Evolutionary conservation across 192 early-diverging fungal species (phyloP).

Genomic region (Coemansia sp.): DNA sequence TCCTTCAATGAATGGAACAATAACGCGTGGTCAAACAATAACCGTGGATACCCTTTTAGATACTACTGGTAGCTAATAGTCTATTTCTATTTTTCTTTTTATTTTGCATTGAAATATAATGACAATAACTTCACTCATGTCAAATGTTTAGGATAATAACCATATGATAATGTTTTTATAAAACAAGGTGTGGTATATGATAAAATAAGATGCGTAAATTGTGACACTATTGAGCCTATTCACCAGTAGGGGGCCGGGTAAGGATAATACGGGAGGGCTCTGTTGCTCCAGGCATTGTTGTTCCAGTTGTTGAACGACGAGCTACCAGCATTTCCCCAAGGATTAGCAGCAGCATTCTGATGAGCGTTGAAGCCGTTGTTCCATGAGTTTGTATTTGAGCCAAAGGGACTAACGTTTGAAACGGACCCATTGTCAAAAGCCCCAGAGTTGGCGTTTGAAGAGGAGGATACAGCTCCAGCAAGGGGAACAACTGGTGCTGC

Average conservation of each 20-base stretch:
- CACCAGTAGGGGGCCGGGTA: slow-evolving; percentile 50
- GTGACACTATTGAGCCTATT: neutral
- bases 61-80: slow-evolving; percentile 13
- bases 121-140: neutral
- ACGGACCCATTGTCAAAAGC: slow-evolving; percentile 46
- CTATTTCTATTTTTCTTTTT: neutral
- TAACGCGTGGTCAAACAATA: slow-evolving; percentile 34
- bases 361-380: slow-evolving; percentile 51
- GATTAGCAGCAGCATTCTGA: slow-evolving; percentile 42
- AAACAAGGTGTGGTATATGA: neutral
- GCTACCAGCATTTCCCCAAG: slow-evolving; percentile 49
- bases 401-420: slow-evolving; percentile 39
- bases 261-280: slow-evolving; percentile 11
- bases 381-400: slow-evolving; percentile 41
- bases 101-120: neutral
- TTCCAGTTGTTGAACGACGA: slow-evolving; percentile 57
- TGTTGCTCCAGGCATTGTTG: slow-evolving; percentile 56
- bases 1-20: slow-evolving; percentile 37
- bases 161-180: neutral
- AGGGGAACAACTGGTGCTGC: slow-evolving; percentile 32
- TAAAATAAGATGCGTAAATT: neutral
- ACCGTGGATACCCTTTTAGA: slow-evolving; percentile 13
- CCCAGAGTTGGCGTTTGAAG: slow-evolving; percentile 46
- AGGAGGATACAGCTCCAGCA: slow-evolving; percentile 27
- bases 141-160: too few relatives aligned